phyloP scores from a whole-genome alignment of 2,329 filamentous ascomycete genomes.

The Albifimbria verrucaria region DNA sequence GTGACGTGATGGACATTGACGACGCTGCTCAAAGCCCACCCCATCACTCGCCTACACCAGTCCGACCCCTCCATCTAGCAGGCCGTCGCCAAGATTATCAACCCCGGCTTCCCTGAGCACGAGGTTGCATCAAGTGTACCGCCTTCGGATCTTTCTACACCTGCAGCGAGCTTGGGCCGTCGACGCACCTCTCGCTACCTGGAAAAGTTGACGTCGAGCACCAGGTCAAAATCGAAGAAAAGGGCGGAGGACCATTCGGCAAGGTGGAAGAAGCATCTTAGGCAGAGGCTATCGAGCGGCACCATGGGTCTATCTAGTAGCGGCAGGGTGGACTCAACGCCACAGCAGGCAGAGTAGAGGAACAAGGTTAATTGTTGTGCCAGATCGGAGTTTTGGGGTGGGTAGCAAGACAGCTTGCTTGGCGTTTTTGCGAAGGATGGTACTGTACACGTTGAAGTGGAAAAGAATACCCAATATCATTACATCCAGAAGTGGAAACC shows the following conservation, averaged over 20 bases:
- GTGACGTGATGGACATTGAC: constrained; percentile 16
- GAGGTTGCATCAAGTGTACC: constrained; percentile 12
- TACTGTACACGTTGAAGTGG: neutral
- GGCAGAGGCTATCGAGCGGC: constrained; percentile 14
- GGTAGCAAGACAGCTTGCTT: neutral
- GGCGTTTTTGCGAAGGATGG: neutral
- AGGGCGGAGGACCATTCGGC: constrained; percentile 18
- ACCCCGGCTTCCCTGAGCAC: constrained; percentile 14
- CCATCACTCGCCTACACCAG: constrained; percentile 8
- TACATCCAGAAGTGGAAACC: neutral
- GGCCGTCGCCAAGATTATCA: too few relatives aligned
- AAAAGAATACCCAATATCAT: neutral
- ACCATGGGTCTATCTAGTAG: constrained; percentile 10
- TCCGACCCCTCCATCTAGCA: too few relatives aligned
- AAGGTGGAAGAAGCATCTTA: constrained; percentile 23
- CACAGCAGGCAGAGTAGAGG: neutral
- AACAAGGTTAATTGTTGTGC: neutral
- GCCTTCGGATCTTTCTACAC: constrained; percentile 13
- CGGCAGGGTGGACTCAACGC: constrained; percentile 3
- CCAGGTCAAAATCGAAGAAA: constrained; percentile 8
- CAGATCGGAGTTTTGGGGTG: neutral
- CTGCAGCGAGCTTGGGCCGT: constrained; percentile 9
- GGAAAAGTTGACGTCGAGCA: constrained; percentile 12
- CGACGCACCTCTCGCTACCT: constrained; percentile 20
- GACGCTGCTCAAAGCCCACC: constrained; percentile 1